phyloP scores from a whole-genome alignment of 306 rosid species.

The Vigna mungo region DNA sequence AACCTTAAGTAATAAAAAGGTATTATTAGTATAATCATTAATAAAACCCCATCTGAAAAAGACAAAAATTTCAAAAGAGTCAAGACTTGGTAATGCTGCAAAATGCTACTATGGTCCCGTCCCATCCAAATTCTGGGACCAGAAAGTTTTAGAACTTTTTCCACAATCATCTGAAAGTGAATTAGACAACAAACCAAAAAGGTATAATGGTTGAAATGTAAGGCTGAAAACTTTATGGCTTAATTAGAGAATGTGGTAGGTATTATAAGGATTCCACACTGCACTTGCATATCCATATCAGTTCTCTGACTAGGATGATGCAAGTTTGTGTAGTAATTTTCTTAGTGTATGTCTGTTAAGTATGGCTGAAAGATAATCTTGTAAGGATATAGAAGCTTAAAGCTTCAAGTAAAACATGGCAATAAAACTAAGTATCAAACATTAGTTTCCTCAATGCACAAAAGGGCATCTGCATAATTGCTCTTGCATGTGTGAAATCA shows the following conservation, averaged over 20 bases:
- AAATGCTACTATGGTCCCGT: background rate
- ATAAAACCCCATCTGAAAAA: background rate
- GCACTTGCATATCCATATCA: no score
- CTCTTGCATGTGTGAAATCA: background rate
- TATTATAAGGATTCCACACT: no score
- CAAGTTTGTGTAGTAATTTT: no score
- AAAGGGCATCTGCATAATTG: no score
- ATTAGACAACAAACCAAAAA: background rate
- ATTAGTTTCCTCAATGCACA: no score
- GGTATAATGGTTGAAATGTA: background rate
- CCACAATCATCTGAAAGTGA: background rate
- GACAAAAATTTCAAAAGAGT: background rate
- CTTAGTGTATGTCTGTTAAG: no score
- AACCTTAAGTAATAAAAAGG: background rate
- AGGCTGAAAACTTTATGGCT: constrained; percentile 4
- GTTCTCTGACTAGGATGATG: background rate
- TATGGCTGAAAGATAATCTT: no score
- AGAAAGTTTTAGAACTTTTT: background rate
- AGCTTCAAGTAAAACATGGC: no score
- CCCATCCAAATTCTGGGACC: constrained; percentile 25
- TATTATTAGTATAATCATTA: background rate
- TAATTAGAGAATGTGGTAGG: constrained; percentile 1
- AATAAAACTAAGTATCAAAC: no score
- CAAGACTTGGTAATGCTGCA: background rate
- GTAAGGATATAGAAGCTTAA: no score